Base-by-base conservation (phyloP, 140 eudicot species). In the Oenanthe javanica region DNA sequence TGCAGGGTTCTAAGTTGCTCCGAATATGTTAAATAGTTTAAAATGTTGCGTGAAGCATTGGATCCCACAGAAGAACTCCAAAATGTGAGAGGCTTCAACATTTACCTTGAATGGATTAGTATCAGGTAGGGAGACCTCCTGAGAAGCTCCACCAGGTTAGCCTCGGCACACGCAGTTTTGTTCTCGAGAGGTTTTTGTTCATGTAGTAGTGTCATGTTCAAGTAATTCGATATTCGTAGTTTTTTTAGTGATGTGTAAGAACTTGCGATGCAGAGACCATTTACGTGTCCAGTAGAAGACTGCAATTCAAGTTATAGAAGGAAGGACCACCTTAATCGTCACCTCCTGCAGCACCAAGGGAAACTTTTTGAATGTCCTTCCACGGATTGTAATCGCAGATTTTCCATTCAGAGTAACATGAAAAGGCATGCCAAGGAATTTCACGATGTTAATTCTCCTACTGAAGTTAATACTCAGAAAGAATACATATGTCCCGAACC, bases 71-170 rank as follows among this genome's bases (percentile, higher is more conserved):
- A 83, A 84, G 97, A 92, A 89, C 97, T 95, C 99, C 99, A 92
- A 95, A 89, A 91, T 95, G 99, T 89, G 83, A 84, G 99, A 89
- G 91, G 91, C 89, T 46, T 80, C 69, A 75, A 47, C n/a, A 69
- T 47, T 69, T 84, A 50, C 85, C 92, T 95, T 95, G 99, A 88
- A 80, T 89, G 97, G 99, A 95, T 86, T 86, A 95, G 99, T 95
- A 95, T 83, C 99, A 91, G 99, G 97, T 57, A 79, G 97, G 99
- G 98, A 84, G 99, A 91, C 99, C 93, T 84, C 97, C 99, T 93
- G 99, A 83, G 98, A 95, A 93, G 99, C 92, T 94, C 99, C 97
- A 78, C 89, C 99, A 87, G 90, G 73, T 27, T 45, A 67, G 73
- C 73, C 73, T 67, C 73, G 12, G 73, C 45, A 67, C 73, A 36